These are phyloP conservation scores for Castanospermum australe DNA, from an alignment of 306 rosid species.

Conservation along the genomic window DNA sequence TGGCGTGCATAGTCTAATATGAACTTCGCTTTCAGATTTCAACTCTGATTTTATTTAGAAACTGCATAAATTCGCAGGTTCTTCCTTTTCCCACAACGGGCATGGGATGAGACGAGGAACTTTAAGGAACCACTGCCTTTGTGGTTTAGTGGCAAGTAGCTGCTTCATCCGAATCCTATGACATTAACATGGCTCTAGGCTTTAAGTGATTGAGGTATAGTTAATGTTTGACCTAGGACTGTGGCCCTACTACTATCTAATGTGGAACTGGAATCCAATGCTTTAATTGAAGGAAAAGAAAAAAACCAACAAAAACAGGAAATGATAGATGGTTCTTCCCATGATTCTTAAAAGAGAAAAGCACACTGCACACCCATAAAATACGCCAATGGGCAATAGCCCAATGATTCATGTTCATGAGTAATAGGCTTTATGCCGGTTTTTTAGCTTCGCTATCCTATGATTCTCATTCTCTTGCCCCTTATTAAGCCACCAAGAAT, in stretches of 20 bases:
- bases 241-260: background rate
- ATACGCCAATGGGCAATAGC: background rate
- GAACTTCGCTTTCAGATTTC: background rate
- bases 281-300: background rate
- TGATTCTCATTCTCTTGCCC: conserved; percentile 30
- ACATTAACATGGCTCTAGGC: conserved; percentile 1
- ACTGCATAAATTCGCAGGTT: conserved; percentile 2
- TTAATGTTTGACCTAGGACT: conserved; percentile 16
- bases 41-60: conserved; percentile 10
- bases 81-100: background rate
- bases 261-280: conserved; percentile 32
- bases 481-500: conserved; percentile 30
- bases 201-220: conserved; percentile 7
- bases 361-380: background rate
- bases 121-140: background rate
- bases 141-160: conserved; percentile 9
- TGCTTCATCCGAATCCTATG: conserved; percentile 1
- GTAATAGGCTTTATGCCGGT: conserved; percentile 29
- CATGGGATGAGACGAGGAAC: background rate
- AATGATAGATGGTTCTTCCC: background rate
- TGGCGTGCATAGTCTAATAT: background rate
- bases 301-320: background rate
- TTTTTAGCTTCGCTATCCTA: conserved; percentile 21
- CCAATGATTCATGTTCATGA: background rate
- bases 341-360: background rate